Evolutionary conservation across 768 basidiomycete species (phyloP), one percentile per base, ranked within the genome.

Genomic region (Rhodotorula diobovata): DNA sequence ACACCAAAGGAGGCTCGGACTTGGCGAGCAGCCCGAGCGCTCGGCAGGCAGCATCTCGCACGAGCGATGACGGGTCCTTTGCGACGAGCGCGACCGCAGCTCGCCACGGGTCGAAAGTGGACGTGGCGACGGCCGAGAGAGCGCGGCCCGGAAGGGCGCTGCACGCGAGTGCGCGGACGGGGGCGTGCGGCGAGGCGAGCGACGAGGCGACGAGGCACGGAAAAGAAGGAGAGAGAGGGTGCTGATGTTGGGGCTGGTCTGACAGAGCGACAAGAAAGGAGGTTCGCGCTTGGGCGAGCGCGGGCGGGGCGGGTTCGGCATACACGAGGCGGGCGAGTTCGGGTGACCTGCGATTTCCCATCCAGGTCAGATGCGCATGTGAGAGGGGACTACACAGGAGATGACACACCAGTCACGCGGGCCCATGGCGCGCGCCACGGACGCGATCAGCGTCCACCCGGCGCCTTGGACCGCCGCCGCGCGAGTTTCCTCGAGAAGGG

Each of bases 211-310:
- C 18, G 30, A 10, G 16, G 15, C 34, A 15, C 15, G 32, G 32
- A 20, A 58, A 35, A 20, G 54, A 10, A 15, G 53, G 20, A 0
- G 9, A 11, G 35, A 37, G 35, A 12, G 25, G 39, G 6, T 9
- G 25, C 1, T 20, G 15, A 6, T 11, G 25, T 28, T 15, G 45
- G 1, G n/a, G 45, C 46, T 2, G 8, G 45, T 50, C 56, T 43
- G 67, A 37, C 45, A 72, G 55, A 9, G 71, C 25, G 58, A 48
- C n/a, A 46, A 72, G 30, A 55, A 68, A 60, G 34, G 25, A 14
- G 58, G 59, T 43, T 7, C 51, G 66, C 0, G 66, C 66, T n/a
- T 43, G 53, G 12, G 53, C 7, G 53, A 48, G 3, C 0, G 67
- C 30, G 10, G 35, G 7, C 16, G 32, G 4, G 1, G 45, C 23